Base-by-base conservation (phyloP, 2,329 filamentous ascomycete genomes). In the Incumbomyces delicatus region DNA sequence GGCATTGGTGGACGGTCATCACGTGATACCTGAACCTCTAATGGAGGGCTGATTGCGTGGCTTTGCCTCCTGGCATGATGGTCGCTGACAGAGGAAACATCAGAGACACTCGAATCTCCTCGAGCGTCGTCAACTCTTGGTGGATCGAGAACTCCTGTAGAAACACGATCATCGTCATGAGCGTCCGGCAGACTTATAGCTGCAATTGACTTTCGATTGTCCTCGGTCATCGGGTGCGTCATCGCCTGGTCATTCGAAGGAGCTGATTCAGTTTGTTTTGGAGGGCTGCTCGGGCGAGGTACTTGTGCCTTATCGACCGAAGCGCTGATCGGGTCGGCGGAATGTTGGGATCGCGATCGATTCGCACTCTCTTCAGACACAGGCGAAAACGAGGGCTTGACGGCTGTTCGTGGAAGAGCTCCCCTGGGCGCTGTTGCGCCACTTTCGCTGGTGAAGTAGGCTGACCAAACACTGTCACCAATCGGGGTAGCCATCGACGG, bases 21-120 rank as follows among this genome's bases (percentile, higher is more conserved):
- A 22, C 42, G 42, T 2, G 42, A 30, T 6, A 37, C 14, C 31
- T 45, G 42, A 4, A n/a, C 17, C 33, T 45, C 33, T 12, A 45
- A n/a, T 8, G 33, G 33, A 22, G 42, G 42, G 17, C 42, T 45
- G 10, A 45, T 37, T 12, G 33, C 34, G 6, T 6, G 13, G 35
- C 29, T 37, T 41, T 52, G n/a, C 43, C 31, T 46, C 37, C 39
- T 43, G 29, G 50, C 49, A 18, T 32, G 16, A 22, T 49, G 43
- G 12, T 54, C 53, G 10, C 54, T 52, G 27, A 49, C 49, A 37
- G 50, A 54, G 1, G 55, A 57, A 2, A 57, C 50, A 18, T 52
- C 55, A 2, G 55, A 57, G 13, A 57, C 34, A 12, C 52, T 40
- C 18, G 55, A 57, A 20, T 47, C 38, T 12, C 47, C 41, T 34